These are phyloP conservation scores for Acanthamoeba sp. DNA, from an alignment of 208 protist genomes.

Conservation along the genomic window DNA sequence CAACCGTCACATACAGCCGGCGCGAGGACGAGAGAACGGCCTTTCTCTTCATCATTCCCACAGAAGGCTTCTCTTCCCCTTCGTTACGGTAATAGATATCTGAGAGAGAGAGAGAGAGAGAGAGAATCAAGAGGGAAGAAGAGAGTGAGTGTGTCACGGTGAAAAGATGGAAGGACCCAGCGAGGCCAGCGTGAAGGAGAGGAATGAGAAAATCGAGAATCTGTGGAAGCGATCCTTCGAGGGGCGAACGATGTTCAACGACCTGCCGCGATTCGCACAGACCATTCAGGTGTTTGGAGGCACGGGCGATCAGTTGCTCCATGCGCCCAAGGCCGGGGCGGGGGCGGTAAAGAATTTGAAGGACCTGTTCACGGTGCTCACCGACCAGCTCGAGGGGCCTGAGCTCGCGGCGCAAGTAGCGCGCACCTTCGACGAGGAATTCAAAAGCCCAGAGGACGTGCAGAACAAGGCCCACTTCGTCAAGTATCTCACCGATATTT, in stretches of 20 bases:
- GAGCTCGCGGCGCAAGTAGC: not conserved
- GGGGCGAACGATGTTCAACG: slow-evolving; percentile 27
- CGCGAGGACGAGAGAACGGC: not conserved
- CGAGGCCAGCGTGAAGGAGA: slow-evolving; percentile 4
- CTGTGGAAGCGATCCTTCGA: slow-evolving; percentile 31
- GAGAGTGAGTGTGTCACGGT: too few relatives aligned
- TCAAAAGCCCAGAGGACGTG: slow-evolving; percentile 32
- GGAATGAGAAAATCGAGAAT: slow-evolving; percentile 64
- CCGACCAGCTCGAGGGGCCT: not conserved
- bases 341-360: slow-evolving; percentile 13
- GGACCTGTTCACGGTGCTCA: not conserved
- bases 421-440: not conserved
- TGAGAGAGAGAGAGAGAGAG: not conserved
- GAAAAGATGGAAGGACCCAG: slow-evolving; percentile 19
- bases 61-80: not conserved
- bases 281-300: slow-evolving; percentile 37
- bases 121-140: too few relatives aligned
- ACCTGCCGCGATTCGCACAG: slow-evolving; percentile 22
- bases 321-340: not conserved
- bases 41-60: not conserved
- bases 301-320: slow-evolving; percentile 49
- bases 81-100: too few relatives aligned
- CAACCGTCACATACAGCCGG: not conserved
- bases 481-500: slow-evolving; percentile 4
- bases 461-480: slow-evolving; percentile 33